phyloP scores from a whole-genome alignment of 2,329 filamentous ascomycete species.

The Paecilomyces sp. region DNA sequence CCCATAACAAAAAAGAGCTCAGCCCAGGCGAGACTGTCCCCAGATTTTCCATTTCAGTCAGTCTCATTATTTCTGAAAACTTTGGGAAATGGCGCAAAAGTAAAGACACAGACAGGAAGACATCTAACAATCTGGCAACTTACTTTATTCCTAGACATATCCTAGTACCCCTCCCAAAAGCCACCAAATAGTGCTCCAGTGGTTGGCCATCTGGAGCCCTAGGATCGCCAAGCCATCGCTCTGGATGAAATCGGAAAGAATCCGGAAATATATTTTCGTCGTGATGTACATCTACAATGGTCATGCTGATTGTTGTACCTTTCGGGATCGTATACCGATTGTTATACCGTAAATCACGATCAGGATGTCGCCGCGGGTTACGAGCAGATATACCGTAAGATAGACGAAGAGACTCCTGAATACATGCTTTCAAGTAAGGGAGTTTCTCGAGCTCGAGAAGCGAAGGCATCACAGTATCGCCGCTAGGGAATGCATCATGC shows the following conservation, averaged over 20 bases:
- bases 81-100: background rate
- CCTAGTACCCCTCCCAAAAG: constrained; percentile 31
- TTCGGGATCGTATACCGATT: constrained; percentile 8
- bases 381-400: constrained; percentile 13
- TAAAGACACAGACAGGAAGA: background rate
- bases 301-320: constrained; percentile 14
- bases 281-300: constrained; percentile 13
- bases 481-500: constrained; percentile 12
- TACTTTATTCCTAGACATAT: constrained; percentile 35
- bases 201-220: constrained; percentile 6
- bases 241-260: constrained; percentile 16
- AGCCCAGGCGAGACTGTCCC: constrained; percentile 7
- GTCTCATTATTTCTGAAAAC: background rate
- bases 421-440: constrained; percentile 18
- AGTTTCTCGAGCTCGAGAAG: constrained; percentile 16
- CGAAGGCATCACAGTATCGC: constrained; percentile 1
- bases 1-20: constrained; percentile 7
- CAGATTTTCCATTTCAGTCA: background rate
- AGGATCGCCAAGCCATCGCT: constrained; percentile 19
- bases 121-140: background rate
- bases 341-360: constrained; percentile 7
- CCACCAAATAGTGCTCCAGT: constrained; percentile 22
- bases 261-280: constrained; percentile 21
- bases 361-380: constrained; percentile 9
- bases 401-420: constrained; percentile 4